These are phyloP conservation scores for Beauveria caledonica DNA, from an alignment of 2,329 filamentous ascomycete genomes.

Conservation along the genomic window DNA sequence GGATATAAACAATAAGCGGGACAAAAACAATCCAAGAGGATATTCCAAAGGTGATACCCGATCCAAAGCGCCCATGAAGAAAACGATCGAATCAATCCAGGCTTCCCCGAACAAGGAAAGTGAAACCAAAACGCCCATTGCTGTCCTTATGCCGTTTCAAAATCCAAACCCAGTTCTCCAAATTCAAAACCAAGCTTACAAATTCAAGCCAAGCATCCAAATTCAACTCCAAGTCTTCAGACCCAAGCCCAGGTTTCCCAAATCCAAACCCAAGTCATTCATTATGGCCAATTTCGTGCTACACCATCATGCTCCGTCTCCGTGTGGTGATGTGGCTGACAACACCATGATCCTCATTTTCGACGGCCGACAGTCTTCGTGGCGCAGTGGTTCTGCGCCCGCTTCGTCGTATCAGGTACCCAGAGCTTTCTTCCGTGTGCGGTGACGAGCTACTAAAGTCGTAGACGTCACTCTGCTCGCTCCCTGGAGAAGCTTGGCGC, in stretches of 20 bases:
- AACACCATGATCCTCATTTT: slow-evolving; percentile 24
- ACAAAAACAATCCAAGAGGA: too few species aligned
- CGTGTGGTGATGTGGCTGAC: slow-evolving; percentile 28
- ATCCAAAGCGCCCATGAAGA: slow-evolving; percentile 1
- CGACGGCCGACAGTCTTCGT: slow-evolving; percentile 31
- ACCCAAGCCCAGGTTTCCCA: neutral
- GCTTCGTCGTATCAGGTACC: slow-evolving; percentile 17
- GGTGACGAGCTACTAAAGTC: slow-evolving; percentile 43
- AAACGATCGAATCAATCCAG: neutral
- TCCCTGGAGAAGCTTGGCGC: neutral
- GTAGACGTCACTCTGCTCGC: slow-evolving; percentile 36
- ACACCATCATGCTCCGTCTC: slow-evolving; percentile 54
- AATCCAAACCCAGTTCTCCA: slow-evolving; percentile 6
- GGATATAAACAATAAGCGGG: neutral
- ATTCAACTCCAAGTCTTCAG: too few species aligned
- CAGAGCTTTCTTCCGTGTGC: slow-evolving; percentile 22
- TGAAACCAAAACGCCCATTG: slow-evolving; percentile 1
- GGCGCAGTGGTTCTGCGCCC: slow-evolving; percentile 27
- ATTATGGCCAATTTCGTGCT: slow-evolving; percentile 13
- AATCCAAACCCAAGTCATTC: slow-evolving; percentile 6
- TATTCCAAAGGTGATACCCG: neutral
- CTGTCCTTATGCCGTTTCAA: slow-evolving; percentile 3
- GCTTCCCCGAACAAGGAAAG: neutral
- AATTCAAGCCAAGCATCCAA: too few species aligned
- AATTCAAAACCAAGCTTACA: neutral